Percentiles rank a stretch among this genome's conserved stretches.
Conservation (phyloP, 805 yeast species). For the Starmerella scarabaei region DNA sequence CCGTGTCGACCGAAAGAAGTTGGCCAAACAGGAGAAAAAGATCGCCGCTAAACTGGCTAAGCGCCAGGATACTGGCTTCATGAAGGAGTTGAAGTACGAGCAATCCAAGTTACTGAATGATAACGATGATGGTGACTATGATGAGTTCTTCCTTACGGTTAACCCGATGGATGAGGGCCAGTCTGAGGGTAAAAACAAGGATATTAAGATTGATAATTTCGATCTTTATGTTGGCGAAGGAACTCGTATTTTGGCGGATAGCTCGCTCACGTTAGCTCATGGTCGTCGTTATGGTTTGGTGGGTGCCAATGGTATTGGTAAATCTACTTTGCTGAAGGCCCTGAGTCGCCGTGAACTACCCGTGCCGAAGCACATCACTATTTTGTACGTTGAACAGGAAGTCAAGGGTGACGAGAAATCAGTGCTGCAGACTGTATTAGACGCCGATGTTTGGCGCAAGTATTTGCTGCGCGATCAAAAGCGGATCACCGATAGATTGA, state of each 20-base stretch:
- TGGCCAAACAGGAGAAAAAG: conserved; percentile 93
- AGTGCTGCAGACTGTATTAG: conserved; percentile 91
- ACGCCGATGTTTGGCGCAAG: conserved; percentile 99
- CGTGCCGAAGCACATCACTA: conserved; percentile 89
- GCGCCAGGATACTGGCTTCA: conserved; percentile 32
- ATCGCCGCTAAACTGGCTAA: conserved; percentile 95
- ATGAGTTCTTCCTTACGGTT: conserved; percentile 85
- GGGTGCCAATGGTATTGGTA: conserved; percentile 99
- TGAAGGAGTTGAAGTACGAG: conserved; percentile 32
- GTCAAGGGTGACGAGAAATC: conserved; percentile 81
- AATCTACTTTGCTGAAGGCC: conserved; percentile 84
- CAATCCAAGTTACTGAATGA: conserved; percentile 79
- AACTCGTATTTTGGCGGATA: conserved; percentile 77
- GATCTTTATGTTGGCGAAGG: conserved; percentile 95
- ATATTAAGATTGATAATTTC: conserved; percentile 81
- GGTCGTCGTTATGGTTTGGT: conserved; percentile 96
- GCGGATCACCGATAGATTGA: conserved; percentile 47
- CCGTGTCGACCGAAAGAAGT: conserved; percentile 88
- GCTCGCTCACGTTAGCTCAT: conserved; percentile 71
- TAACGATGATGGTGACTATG: conserved; percentile 60
- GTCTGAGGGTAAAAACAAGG: conserved; percentile 74
- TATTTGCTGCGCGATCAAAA: conserved; percentile 65
- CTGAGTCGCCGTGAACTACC: conserved; percentile 85
- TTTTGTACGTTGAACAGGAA: conserved; percentile 96
- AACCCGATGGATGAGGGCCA: conserved; percentile 79